Base-by-base conservation (phyloP, 148 eudicot species). In the Silene uniflora region DNA sequence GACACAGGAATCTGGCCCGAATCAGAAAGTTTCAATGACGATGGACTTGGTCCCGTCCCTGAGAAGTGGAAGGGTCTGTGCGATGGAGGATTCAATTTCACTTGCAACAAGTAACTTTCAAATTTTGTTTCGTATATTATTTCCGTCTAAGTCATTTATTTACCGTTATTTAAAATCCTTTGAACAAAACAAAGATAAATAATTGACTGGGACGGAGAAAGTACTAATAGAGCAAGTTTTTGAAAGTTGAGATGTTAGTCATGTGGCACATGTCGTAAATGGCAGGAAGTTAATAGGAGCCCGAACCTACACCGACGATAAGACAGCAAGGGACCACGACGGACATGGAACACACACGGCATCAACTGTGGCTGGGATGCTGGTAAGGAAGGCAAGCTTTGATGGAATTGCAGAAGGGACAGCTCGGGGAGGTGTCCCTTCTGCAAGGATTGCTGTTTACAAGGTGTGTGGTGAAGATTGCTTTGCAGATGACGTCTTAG, bases 321-420 rank as follows among this genome's bases (percentile, higher is more conserved):
- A 35, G 44, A 65, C 69, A 29, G 46, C 69, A 65, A 16, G 39
- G 42, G 69, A 65, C 44, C n/a, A 29, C 3, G 21, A 6, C 6
- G 69, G 69, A 18, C 69, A 65, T 9, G 69, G 69, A 29, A 65
- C 69, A 65, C 69, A 65, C 69, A 65, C 69, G 21, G 42, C 46
- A 14, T 65, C 69, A 4, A 65, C 44, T 11, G 44, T 17, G 2
- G 69, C 21, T 11, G 69, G 69, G 17, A 65, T 29, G 69, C 11
- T 65, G 21, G 69, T 65, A 65, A 29, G 21, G 42, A 65, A 65
- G 6, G 69, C 69, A 32, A 65, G 69, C 44, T 29, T 65, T 1
- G 42, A 65, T 18, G 44, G 44, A 8, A 65, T 65, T 5, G 69
- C 69, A 16, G 19, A 65, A 65, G 69, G 69, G 69, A 65, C 69